These are phyloP conservation scores for Pythium biforme DNA, from an alignment of 352 stramenopile species.

Conservation along the genomic window DNA sequence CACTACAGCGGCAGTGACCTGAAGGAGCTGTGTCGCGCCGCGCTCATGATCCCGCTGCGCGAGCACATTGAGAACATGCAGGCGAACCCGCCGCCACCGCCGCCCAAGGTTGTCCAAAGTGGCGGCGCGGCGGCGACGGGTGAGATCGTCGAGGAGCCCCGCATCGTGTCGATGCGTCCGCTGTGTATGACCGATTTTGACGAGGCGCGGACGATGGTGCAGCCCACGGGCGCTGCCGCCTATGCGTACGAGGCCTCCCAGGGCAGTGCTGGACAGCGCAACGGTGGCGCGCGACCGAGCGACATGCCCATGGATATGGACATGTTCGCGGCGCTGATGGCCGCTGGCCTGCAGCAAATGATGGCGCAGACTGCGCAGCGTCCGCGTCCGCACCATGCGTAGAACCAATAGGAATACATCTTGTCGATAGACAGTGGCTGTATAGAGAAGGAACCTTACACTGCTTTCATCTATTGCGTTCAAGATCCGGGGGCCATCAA, in stretches of 20 bases:
- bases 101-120: constrained; percentile 20
- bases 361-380: constrained; percentile 50
- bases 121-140: constrained; percentile 11
- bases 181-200: constrained; percentile 84
- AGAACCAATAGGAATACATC: neutral
- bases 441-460: neutral
- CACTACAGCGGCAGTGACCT: constrained; percentile 97
- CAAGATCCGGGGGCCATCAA: too few relatives aligned
- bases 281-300: constrained; percentile 18
- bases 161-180: constrained; percentile 53
- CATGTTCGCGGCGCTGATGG: constrained; percentile 82
- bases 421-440: constrained; percentile 6
- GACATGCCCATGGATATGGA: constrained; percentile 70
- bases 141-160: constrained; percentile 30
- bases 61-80: constrained; percentile 76
- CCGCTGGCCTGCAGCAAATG: constrained; percentile 78
- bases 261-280: constrained; percentile 22
- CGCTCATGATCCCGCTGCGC: constrained; percentile 84
- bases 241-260: constrained; percentile 80
- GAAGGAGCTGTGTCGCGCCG: constrained; percentile 86
- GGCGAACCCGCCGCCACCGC: constrained; percentile 37
- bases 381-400: constrained; percentile 20
- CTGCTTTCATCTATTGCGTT: too few relatives aligned
- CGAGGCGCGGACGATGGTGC: constrained; percentile 82
- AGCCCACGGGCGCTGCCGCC: constrained; percentile 73